These are phyloP conservation scores for Arabidopsis hybrid DNA, from an alignment of 441 rosid genomes.

Conservation along the genomic window DNA sequence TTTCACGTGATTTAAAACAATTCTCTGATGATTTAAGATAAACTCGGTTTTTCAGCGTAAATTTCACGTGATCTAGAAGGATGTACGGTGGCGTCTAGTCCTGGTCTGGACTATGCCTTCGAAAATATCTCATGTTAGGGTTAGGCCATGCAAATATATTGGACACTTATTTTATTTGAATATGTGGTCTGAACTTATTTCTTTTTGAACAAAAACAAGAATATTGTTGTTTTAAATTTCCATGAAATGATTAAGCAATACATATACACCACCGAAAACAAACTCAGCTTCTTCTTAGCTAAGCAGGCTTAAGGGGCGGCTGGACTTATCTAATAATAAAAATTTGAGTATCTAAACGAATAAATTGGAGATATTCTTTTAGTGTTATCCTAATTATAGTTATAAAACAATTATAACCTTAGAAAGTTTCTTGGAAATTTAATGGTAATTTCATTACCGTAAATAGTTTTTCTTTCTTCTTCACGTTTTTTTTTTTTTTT, in stretches of 20 bases:
- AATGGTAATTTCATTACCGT: slow-evolving; percentile 21
- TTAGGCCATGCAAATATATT: background rate
- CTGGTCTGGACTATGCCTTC: too few relatives aligned
- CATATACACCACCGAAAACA: background rate
- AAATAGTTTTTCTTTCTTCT: background rate
- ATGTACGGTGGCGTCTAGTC: background rate
- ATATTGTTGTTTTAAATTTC: slow-evolving; percentile 4
- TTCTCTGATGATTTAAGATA: background rate
- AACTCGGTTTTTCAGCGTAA: slow-evolving; percentile 15
- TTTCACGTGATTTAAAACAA: background rate
- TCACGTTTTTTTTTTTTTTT: background rate
- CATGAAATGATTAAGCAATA: slow-evolving; percentile 21
- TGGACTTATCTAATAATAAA: background rate
- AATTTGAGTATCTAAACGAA: background rate
- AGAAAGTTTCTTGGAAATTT: slow-evolving; percentile 10
- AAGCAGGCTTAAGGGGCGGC: slow-evolving; percentile 2
- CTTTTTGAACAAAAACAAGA: background rate
- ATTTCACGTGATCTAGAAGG: slow-evolving; percentile 9
- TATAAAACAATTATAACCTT: background rate
- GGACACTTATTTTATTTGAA: background rate
- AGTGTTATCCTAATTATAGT: background rate
- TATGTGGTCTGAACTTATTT: background rate
- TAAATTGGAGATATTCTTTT: background rate
- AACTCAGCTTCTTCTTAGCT: slow-evolving; percentile 10
- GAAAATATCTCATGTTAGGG: background rate